Percentiles rank a stretch among this genome's conserved stretches.
Conservation (phyloP, 345 rosid species). For the Eucalyptus viminalis region DNA sequence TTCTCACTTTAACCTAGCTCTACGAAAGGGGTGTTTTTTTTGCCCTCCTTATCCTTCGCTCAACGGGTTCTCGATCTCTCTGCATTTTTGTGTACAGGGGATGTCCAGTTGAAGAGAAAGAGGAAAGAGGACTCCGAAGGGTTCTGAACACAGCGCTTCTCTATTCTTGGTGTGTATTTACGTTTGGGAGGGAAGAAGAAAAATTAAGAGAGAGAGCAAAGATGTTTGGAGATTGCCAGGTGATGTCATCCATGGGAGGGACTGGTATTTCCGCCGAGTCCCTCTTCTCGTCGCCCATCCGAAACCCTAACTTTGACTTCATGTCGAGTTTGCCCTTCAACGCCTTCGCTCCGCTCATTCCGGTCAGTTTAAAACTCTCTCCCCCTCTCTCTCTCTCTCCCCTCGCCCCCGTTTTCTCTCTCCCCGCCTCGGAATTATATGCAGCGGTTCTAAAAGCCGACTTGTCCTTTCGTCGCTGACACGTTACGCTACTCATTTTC, state of each 20-base stretch:
- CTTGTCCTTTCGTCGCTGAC: neutral
- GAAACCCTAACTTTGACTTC: slow-evolving; percentile 80
- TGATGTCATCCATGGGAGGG: slow-evolving; percentile 56
- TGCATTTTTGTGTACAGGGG: neutral
- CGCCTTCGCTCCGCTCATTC: slow-evolving; percentile 41
- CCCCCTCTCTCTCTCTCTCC: neutral
- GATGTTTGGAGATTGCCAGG: slow-evolving; percentile 68
- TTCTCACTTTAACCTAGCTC: neutral
- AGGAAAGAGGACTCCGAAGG: neutral
- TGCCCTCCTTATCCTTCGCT: neutral
- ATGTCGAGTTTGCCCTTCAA: slow-evolving; percentile 36
- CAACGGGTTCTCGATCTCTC: neutral
- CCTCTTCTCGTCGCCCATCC: slow-evolving; percentile 44
- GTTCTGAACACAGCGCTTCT: neutral
- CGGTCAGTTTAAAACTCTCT: slow-evolving; percentile 27
- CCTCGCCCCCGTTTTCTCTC: neutral
- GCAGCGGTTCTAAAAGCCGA: neutral
- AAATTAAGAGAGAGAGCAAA: neutral
- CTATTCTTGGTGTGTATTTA: neutral
- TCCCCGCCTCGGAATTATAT: neutral
- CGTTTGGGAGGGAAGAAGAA: neutral
- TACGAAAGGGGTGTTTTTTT: neutral
- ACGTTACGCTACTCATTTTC: neutral
- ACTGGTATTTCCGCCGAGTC: slow-evolving; percentile 43
- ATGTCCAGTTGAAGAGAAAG: neutral